Conservation (phyloP, 2,329 filamentous ascomycete species). For the Fusarium cyanostomum region DNA sequence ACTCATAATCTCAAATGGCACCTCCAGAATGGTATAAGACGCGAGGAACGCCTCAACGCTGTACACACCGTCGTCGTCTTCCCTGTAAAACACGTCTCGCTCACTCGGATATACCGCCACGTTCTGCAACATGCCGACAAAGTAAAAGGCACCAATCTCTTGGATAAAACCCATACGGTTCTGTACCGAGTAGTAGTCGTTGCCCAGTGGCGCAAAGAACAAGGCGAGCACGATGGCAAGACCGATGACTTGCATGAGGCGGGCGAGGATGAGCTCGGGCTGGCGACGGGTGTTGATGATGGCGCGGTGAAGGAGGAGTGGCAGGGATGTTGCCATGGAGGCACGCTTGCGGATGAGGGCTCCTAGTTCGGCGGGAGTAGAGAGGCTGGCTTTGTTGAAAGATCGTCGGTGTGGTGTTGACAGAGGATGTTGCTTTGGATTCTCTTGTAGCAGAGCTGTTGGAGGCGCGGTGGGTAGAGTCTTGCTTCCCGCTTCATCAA, state of each 20-base stretch:
- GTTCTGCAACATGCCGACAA: conserved; percentile 82
- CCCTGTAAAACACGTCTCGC: conserved; percentile 79
- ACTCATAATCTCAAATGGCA: conserved; percentile 75
- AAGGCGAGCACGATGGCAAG: conserved; percentile 70
- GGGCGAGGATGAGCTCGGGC: conserved; percentile 69
- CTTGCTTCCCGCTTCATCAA: background rate
- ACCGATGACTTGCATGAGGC: conserved; percentile 73
- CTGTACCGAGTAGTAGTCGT: conserved; percentile 76
- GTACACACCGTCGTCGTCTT: conserved; percentile 79
- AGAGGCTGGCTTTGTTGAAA: conserved; percentile 58
- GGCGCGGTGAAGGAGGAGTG: conserved; percentile 73
- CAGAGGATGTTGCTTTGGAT: background rate
- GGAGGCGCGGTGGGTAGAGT: background rate
- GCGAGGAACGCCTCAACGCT: conserved; percentile 75
- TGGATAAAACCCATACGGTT: conserved; percentile 79
- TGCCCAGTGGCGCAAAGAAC: conserved; percentile 76
- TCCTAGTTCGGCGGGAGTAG: conserved; percentile 77
- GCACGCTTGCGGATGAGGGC: conserved; percentile 71
- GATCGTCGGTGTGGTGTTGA: conserved; percentile 50
- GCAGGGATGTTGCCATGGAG: conserved; percentile 69
- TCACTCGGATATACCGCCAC: conserved; percentile 78
- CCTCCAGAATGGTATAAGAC: conserved; percentile 74
- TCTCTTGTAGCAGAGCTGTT: background rate
- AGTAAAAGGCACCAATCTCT: conserved; percentile 76
- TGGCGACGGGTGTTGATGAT: conserved; percentile 75